Evolutionary conservation across 2,329 filamentous ascomycete species (phyloP).

Genomic region (Chrysoporthe puriensis): DNA sequence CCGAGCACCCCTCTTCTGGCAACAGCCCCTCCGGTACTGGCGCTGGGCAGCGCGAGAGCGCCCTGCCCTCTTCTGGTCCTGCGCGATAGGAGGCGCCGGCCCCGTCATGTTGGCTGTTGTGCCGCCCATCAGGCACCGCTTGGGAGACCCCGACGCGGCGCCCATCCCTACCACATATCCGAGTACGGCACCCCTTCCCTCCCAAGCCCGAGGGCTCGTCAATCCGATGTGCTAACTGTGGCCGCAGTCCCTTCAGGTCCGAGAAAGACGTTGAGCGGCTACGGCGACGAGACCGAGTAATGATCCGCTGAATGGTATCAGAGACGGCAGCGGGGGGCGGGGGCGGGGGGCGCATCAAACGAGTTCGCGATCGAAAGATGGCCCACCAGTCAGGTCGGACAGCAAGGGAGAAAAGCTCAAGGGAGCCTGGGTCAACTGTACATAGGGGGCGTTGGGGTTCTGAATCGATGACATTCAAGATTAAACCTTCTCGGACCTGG

Average conservation of each 20-base stretch:
- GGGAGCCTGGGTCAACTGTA: conserved; percentile 30
- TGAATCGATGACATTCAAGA: conserved; percentile 7
- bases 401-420: background rate
- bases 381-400: background rate
- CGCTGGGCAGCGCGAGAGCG: conserved; percentile 87
- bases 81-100: conserved; percentile 72
- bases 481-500: background rate
- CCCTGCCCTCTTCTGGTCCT: conserved; percentile 89
- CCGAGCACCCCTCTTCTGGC: conserved; percentile 78
- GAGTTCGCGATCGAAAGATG: background rate
- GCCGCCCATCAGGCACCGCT: conserved; percentile 70
- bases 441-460: conserved; percentile 33
- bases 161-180: conserved; percentile 90
- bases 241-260: conserved; percentile 59
- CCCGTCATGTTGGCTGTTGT: conserved; percentile 72
- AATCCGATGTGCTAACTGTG: background rate
- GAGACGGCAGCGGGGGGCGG: background rate
- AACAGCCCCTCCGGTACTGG: conserved; percentile 79
- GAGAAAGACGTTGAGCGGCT: conserved; percentile 62
- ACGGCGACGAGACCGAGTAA: conserved; percentile 55
- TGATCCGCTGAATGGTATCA: background rate
- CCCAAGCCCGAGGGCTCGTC: background rate
- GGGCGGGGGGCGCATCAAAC: conserved; percentile 18
- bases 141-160: conserved; percentile 75
- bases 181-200: conserved; percentile 57